Percentiles rank a stretch among this genome's conserved stretches.
phyloP scores from a whole-genome alignment of 306 rosid genomes.

The Citrullus mucosospermus region DNA sequence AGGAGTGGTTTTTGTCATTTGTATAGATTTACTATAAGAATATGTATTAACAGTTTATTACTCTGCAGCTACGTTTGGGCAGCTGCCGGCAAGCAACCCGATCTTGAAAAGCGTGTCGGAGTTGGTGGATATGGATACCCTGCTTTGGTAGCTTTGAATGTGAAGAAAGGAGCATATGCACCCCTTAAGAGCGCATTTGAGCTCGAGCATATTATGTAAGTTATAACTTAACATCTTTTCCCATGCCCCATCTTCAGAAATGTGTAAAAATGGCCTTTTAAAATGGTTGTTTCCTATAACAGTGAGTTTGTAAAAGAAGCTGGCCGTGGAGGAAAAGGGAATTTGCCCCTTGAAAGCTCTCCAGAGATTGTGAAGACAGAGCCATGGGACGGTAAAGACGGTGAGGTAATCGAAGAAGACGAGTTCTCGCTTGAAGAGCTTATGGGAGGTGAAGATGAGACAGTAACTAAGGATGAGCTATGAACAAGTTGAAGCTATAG shows the following conservation, averaged over 20 bases:
- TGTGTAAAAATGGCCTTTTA: neutral
- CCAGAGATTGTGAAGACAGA: slow-evolving; percentile 57
- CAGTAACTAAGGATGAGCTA: slow-evolving; percentile 51
- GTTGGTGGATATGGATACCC: slow-evolving; percentile 99
- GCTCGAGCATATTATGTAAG: slow-evolving; percentile 75
- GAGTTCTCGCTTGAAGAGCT: slow-evolving; percentile 96
- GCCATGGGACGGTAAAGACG: slow-evolving; percentile 97
- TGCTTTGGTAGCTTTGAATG: slow-evolving; percentile 81
- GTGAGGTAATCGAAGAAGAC: slow-evolving; percentile 80
- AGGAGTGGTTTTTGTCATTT: too few relatives aligned
- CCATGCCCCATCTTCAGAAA: neutral
- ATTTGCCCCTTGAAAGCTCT: slow-evolving; percentile 52
- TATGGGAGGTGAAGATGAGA: slow-evolving; percentile 80
- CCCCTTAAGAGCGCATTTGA: slow-evolving; percentile 96
- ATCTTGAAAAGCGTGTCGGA: slow-evolving; percentile 79
- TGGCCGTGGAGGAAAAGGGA: slow-evolving; percentile 87
- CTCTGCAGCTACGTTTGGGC: slow-evolving; percentile 75
- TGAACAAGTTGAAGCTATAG: slow-evolving; percentile 13
- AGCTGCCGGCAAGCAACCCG: slow-evolving; percentile 85
- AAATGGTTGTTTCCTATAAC: slow-evolving; percentile 13
- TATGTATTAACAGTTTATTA: neutral
- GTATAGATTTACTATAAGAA: neutral
- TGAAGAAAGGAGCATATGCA: slow-evolving; percentile 79
- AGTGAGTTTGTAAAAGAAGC: slow-evolving; percentile 87
- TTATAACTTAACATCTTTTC: neutral